phyloP scores from a whole-genome alignment of 257 asterid genomes.

The Salvia rosmarinus region DNA sequence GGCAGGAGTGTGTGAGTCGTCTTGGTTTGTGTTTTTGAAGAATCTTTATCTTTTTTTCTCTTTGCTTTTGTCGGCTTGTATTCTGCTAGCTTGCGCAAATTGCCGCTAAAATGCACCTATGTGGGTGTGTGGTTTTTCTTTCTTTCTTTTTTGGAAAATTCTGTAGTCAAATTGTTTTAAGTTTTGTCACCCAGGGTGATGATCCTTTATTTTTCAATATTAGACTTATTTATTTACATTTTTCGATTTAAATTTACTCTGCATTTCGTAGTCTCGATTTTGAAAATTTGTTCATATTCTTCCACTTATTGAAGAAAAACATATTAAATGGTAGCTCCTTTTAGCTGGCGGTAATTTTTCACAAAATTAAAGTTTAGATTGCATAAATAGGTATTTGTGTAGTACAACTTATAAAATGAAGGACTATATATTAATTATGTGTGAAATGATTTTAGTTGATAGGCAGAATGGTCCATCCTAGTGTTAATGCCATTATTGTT shows the following conservation, averaged over 20 bases:
- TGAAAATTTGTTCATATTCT: background rate
- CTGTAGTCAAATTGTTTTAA: background rate
- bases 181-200: background rate
- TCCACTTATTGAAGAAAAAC: background rate
- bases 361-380: too few species aligned
- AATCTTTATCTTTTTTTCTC: constrained; percentile 17
- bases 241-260: background rate
- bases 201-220: background rate
- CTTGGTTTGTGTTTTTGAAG: constrained; percentile 22
- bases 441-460: too few species aligned
- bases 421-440: too few species aligned
- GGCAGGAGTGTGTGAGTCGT: background rate
- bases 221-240: background rate
- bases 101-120: constrained; percentile 19
- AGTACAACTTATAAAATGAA: background rate
- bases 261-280: background rate
- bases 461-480: too few species aligned
- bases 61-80: constrained; percentile 30
- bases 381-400: background rate
- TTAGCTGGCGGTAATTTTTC: background rate
- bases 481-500: too few species aligned
- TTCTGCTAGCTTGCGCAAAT: constrained; percentile 36
- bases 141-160: background rate
- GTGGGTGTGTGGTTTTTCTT: background rate
- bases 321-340: background rate